These are phyloP conservation scores for Globisporangium splendens DNA, from an alignment of 352 stramenopile genomes.

Conservation along the genomic window DNA sequence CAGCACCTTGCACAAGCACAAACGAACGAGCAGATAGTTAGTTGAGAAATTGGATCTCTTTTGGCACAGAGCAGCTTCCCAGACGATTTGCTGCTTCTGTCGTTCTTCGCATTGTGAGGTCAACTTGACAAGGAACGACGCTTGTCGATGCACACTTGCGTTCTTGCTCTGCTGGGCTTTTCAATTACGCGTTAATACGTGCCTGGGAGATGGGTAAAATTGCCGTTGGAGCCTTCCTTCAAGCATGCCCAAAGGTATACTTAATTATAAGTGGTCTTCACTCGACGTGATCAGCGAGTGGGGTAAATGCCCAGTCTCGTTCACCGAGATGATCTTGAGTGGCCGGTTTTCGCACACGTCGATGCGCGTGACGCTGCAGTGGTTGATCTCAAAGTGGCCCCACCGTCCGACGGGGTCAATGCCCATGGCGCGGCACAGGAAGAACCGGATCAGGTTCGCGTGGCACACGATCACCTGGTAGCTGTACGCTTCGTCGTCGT, in stretches of 20 bases:
- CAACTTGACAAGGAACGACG: too few relatives aligned
- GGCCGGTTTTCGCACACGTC: conserved; percentile 63
- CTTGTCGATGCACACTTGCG: too few relatives aligned
- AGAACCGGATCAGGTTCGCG: conserved; percentile 82
- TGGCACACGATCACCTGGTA: conserved; percentile 80
- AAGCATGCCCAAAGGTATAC: too few relatives aligned
- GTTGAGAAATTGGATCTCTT: too few relatives aligned
- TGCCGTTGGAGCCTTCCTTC: conserved; percentile 1
- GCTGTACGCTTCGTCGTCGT: conserved; percentile 40
- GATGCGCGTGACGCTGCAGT: conserved; percentile 77
- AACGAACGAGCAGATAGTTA: too few relatives aligned
- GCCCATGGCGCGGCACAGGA: conserved; percentile 70
- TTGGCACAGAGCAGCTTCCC: too few relatives aligned
- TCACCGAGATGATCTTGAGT: conserved; percentile 72
- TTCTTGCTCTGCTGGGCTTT: too few relatives aligned
- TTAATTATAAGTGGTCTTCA: conserved; percentile 71
- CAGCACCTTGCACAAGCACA: too few relatives aligned
- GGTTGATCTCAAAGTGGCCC: conserved; percentile 85
- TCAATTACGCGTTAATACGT: too few relatives aligned
- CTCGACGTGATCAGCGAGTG: conserved; percentile 80
- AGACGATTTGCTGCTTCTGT: too few relatives aligned
- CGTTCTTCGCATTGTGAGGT: too few relatives aligned
- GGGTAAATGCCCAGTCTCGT: conserved; percentile 77
- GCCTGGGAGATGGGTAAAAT: too few relatives aligned
- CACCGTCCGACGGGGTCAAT: conserved; percentile 54